phyloP scores from a whole-genome alignment of 768 basidiomycete genomes.

The Russula virescens region DNA sequence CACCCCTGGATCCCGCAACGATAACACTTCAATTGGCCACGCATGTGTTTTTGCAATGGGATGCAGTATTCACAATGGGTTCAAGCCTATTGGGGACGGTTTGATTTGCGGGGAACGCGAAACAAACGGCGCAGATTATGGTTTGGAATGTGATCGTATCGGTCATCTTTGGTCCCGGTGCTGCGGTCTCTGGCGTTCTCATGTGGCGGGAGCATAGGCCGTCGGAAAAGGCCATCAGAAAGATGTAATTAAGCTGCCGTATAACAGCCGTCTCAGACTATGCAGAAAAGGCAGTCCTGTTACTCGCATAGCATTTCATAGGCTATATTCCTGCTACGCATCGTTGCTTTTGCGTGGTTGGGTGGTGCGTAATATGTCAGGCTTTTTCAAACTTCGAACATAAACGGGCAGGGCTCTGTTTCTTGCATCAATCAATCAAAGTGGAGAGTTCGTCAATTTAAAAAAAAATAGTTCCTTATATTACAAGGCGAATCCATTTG shows the following conservation, averaged over 20 bases:
- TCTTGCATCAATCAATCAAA: no score
- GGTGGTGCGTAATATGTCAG: conserved; percentile 36
- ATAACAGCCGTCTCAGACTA: no score
- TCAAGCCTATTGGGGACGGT: conserved; percentile 14
- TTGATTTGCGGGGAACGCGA: conserved; percentile 16
- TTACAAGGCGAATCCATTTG: no score
- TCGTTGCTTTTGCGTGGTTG: no score
- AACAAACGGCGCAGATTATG: not conserved
- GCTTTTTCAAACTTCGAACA: conserved; percentile 38
- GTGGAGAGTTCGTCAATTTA: no score
- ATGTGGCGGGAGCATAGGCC: conserved; percentile 18
- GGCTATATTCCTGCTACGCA: conserved; percentile 33
- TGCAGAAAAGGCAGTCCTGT: not conserved
- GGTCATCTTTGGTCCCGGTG: conserved; percentile 15
- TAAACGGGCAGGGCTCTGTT: conserved; percentile 33
- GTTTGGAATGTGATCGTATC: conserved; percentile 18
- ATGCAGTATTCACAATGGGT: conserved; percentile 12
- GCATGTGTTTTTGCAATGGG: conserved; percentile 19
- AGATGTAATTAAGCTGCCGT: not conserved
- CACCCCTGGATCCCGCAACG: not conserved
- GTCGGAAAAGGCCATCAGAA: not conserved
- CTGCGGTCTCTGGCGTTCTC: conserved; percentile 19
- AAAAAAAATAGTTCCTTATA: no score
- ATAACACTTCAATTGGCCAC: conserved; percentile 6
- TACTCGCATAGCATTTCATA: not conserved